phyloP scores from a whole-genome alignment of 23 red algal genomes.

The Chondrus crispus region DNA sequence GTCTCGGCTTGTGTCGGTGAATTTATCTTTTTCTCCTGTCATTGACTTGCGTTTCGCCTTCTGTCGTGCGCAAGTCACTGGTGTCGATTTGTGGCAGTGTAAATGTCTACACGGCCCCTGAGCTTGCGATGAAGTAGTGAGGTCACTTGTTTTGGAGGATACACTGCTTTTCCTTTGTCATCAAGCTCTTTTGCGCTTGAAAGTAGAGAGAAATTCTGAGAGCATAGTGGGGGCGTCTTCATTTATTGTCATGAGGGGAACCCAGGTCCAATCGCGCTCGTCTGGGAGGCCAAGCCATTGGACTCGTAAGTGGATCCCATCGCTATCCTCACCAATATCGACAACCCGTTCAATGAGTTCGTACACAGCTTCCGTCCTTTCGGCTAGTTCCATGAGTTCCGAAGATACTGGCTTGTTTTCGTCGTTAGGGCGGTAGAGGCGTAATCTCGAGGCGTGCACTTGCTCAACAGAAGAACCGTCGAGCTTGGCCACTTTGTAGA shows the following conservation, averaged over 20 bases:
- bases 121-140: too few species aligned
- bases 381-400: neutral
- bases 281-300: neutral
- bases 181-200: too few species aligned
- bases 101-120: too few species aligned
- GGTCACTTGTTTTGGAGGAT: too few species aligned
- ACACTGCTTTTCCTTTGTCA: too few species aligned
- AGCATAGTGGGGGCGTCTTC: constrained; percentile 9
- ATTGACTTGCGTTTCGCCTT: too few species aligned
- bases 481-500: neutral
- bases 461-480: neutral
- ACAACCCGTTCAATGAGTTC: neutral
- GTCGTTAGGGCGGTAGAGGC: neutral
- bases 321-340: neutral
- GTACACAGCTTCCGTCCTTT: neutral
- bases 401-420: neutral
- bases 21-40: too few species aligned
- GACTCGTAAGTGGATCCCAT: constrained; percentile 4
- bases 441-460: neutral
- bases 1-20: too few species aligned
- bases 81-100: too few species aligned
- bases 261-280: constrained; percentile 25
- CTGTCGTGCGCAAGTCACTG: too few species aligned
- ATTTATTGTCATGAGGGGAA: neutral
- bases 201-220: too few species aligned